A percentile compares a stretch with the other conserved stretches of the same genome.
Evolutionary conservation across 1,284 basidiomycete genomes (phyloP).

Genomic region (Stereum hirsutum): DNA sequence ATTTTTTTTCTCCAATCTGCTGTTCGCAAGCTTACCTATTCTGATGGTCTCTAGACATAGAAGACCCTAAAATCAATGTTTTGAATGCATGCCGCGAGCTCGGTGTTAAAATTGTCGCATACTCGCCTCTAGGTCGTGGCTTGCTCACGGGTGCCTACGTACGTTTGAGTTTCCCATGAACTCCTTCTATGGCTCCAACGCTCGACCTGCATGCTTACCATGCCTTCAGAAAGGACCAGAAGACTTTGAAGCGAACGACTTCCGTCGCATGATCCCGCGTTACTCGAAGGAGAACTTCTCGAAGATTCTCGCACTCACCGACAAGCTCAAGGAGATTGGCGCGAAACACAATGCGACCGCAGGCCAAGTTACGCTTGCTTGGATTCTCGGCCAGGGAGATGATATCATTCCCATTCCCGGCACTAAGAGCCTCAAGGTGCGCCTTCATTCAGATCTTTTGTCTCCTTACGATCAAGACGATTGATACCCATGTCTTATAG

Average conservation of each 20-base stretch:
- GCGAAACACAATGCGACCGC: slow-evolving; percentile 36
- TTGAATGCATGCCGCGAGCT: slow-evolving; percentile 42
- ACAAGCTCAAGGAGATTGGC: slow-evolving; percentile 34
- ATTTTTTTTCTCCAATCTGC: too few relatives aligned
- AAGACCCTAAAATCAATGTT: slow-evolving; percentile 35
- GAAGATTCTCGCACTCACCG: slow-evolving; percentile 43
- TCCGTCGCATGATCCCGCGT: slow-evolving; percentile 9
- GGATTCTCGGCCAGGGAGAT: slow-evolving; percentile 47
- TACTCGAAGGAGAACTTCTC: slow-evolving; percentile 43
- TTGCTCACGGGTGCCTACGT: slow-evolving; percentile 49
- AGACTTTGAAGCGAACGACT: slow-evolving; percentile 10
- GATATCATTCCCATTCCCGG: slow-evolving; percentile 50
- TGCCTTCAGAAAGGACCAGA: slow-evolving; percentile 13
- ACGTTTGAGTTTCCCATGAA: slow-evolving; percentile 9
- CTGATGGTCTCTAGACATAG: too few relatives aligned
- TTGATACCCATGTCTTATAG: slow-evolving; percentile 8
- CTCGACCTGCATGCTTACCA: too few relatives aligned
- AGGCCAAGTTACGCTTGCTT: slow-evolving; percentile 53
- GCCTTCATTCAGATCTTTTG: neutral
- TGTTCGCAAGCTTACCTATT: too few relatives aligned
- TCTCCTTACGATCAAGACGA: neutral
- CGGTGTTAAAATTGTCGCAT: slow-evolving; percentile 46
- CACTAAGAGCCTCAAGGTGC: slow-evolving; percentile 31
- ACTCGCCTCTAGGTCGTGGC: slow-evolving; percentile 55
- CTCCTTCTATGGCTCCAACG: neutral